phyloP scores from a whole-genome alignment of 805 yeast genomes.

The Limtongia smithiae region DNA sequence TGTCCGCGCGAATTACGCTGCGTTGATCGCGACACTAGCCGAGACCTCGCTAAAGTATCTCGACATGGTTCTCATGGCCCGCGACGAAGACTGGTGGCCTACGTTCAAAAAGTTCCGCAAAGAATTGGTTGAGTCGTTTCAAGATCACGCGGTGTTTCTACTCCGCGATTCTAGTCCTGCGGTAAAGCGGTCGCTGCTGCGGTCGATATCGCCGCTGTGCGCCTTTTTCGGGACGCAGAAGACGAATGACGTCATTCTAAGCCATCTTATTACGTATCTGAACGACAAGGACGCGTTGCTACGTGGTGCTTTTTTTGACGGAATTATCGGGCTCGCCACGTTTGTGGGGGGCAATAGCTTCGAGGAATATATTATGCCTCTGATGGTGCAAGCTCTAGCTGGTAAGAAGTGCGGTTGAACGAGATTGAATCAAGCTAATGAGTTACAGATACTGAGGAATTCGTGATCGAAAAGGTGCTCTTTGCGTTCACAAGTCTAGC shows the following conservation, averaged over 20 bases:
- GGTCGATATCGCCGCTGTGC: slow-evolving; percentile 72
- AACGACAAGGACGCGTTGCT: slow-evolving; percentile 72
- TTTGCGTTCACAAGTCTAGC: slow-evolving; percentile 54
- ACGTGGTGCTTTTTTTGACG: slow-evolving; percentile 64
- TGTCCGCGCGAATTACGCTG: slow-evolving; percentile 66
- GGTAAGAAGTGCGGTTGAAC: slow-evolving; percentile 37
- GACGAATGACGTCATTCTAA: slow-evolving; percentile 81
- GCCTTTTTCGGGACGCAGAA: slow-evolving; percentile 80
- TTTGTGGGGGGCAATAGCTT: slow-evolving; percentile 76
- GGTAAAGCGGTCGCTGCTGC: slow-evolving; percentile 67
- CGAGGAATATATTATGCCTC: slow-evolving; percentile 84
- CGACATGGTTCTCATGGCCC: slow-evolving; percentile 50
- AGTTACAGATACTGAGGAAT: slow-evolving; percentile 65
- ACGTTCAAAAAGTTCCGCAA: slow-evolving; percentile 41
- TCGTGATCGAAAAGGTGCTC: slow-evolving; percentile 69
- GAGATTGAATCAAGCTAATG: background rate
- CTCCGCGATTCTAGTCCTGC: slow-evolving; percentile 64
- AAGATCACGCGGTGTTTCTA: slow-evolving; percentile 58
- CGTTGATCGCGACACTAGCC: slow-evolving; percentile 70
- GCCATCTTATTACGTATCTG: slow-evolving; percentile 86
- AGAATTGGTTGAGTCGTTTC: slow-evolving; percentile 53
- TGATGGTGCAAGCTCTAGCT: slow-evolving; percentile 73
- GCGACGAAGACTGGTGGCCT: slow-evolving; percentile 33
- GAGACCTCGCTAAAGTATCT: slow-evolving; percentile 59
- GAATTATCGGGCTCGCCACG: slow-evolving; percentile 70